Evolutionary conservation across 2,329 filamentous ascomycete species (phyloP).

Genomic region (Aspergillus unguis): DNA sequence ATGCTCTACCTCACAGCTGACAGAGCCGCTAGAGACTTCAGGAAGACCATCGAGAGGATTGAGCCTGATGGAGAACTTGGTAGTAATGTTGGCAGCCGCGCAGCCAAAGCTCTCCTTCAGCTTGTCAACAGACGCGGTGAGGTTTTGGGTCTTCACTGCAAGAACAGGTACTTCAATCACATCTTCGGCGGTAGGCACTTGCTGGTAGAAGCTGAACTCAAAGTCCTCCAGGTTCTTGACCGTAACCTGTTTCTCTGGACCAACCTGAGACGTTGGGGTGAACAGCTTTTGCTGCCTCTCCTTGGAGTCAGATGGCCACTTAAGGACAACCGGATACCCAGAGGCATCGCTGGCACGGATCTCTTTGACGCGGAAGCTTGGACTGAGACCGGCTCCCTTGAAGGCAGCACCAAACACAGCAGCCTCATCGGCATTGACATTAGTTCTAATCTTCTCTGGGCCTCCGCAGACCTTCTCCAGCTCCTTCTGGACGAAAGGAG

Average conservation of each 20-base stretch:
- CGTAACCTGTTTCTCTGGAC: slow-evolving; percentile 76
- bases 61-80: slow-evolving; percentile 74
- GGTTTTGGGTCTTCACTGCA: slow-evolving; percentile 72
- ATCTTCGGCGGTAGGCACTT: slow-evolving; percentile 49
- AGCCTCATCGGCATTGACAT: slow-evolving; percentile 95
- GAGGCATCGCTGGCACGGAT: slow-evolving; percentile 79
- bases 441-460: slow-evolving; percentile 77
- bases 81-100: slow-evolving; percentile 69
- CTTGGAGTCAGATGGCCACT: slow-evolving; percentile 70
- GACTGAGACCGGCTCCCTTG: slow-evolving; percentile 85
- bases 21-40: slow-evolving; percentile 68
- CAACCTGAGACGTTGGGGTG: slow-evolving; percentile 70
- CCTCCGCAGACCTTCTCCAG: slow-evolving; percentile 73
- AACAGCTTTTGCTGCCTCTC: slow-evolving; percentile 78
- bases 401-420: slow-evolving; percentile 95
- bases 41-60: slow-evolving; percentile 73
- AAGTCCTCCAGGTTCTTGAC: slow-evolving; percentile 83
- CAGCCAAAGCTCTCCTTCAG: slow-evolving; percentile 79
- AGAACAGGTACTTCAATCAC: slow-evolving; percentile 59
- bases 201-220: slow-evolving; percentile 73
- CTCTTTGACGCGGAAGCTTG: slow-evolving; percentile 96
- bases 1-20: slow-evolving; percentile 80
- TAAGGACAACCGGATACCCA: slow-evolving; percentile 69
- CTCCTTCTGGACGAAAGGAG: slow-evolving; percentile 88
- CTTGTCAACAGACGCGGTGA: slow-evolving; percentile 76